A percentile compares a stretch with the other conserved stretches of the same genome.
These are phyloP conservation scores for Penicillium sp. DNA, from an alignment of 2,329 filamentous ascomycete species.

Conservation along the genomic window DNA sequence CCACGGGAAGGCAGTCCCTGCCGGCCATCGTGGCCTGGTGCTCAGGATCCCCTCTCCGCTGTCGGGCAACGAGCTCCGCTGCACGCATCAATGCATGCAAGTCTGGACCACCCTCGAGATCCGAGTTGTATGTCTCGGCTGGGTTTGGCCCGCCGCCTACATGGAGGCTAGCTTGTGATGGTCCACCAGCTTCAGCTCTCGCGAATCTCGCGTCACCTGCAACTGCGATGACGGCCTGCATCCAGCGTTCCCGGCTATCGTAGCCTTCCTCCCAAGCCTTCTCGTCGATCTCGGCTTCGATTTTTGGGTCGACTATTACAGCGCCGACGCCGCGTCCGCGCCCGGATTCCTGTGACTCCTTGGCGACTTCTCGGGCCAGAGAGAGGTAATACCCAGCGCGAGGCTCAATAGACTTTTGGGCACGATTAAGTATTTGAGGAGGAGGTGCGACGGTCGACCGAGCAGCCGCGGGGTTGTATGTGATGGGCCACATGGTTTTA, in stretches of 20 bases:
- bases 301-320: conserved; percentile 50
- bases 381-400: conserved; percentile 45
- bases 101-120: conserved; percentile 48
- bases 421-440: conserved; percentile 39
- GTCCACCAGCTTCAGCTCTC: conserved; percentile 32
- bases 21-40: background rate
- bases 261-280: conserved; percentile 24
- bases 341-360: conserved; percentile 41
- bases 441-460: conserved; percentile 49
- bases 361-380: conserved; percentile 44
- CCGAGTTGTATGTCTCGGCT: conserved; percentile 32
- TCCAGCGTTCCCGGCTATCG: conserved; percentile 29
- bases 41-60: conserved; percentile 37
- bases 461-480: conserved; percentile 50
- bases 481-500: conserved; percentile 47
- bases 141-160: conserved; percentile 29
- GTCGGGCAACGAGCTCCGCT: conserved; percentile 47
- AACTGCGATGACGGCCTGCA: conserved; percentile 47
- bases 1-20: background rate
- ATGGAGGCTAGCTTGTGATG: conserved; percentile 27
- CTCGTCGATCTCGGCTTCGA: conserved; percentile 30
- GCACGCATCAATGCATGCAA: conserved; percentile 53
- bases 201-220: conserved; percentile 50
- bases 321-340: conserved; percentile 48
- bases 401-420: conserved; percentile 40